A percentile compares a stretch with the other conserved stretches of the same genome.
phyloP scores from a whole-genome alignment of 1,139 yeast genomes.

The Zygosaccharomyces sapae region DNA sequence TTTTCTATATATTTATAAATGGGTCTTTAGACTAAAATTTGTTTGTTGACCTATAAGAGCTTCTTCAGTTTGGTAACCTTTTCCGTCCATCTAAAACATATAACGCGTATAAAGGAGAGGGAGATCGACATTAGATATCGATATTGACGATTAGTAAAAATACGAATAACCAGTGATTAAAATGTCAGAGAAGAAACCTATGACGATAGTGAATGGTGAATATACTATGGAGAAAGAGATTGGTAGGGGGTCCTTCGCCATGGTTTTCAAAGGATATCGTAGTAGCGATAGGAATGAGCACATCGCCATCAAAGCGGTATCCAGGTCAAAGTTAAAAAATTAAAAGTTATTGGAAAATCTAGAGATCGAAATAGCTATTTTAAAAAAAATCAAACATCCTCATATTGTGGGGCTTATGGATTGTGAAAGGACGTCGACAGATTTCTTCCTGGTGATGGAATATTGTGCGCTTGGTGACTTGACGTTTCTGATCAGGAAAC shows the following conservation, averaged over 20 bases:
- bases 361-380: slow-evolving; percentile 82
- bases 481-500: slow-evolving; percentile 75
- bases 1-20: background rate
- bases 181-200: slow-evolving; percentile 14
- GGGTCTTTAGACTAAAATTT: slow-evolving; percentile 3
- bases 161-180: slow-evolving; percentile 5
- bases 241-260: slow-evolving; percentile 94
- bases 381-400: slow-evolving; percentile 84
- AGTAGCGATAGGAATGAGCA: slow-evolving; percentile 34
- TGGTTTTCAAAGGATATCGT: slow-evolving; percentile 68
- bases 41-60: background rate
- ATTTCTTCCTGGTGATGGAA: slow-evolving; percentile 93
- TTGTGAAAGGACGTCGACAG: slow-evolving; percentile 70
- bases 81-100: background rate
- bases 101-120: too few relatives aligned
- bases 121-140: too few relatives aligned
- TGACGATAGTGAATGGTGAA: slow-evolving; percentile 20
- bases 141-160: background rate
- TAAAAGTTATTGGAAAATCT: slow-evolving; percentile 83
- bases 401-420: slow-evolving; percentile 86
- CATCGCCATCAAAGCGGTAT: slow-evolving; percentile 78
- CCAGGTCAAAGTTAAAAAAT: slow-evolving; percentile 74
- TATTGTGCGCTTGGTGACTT: slow-evolving; percentile 94
- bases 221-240: slow-evolving; percentile 50
- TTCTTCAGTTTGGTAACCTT: slow-evolving; percentile 1